phyloP scores from a whole-genome alignment of 164 flowering plant species.

The Berberis vulgaris region DNA sequence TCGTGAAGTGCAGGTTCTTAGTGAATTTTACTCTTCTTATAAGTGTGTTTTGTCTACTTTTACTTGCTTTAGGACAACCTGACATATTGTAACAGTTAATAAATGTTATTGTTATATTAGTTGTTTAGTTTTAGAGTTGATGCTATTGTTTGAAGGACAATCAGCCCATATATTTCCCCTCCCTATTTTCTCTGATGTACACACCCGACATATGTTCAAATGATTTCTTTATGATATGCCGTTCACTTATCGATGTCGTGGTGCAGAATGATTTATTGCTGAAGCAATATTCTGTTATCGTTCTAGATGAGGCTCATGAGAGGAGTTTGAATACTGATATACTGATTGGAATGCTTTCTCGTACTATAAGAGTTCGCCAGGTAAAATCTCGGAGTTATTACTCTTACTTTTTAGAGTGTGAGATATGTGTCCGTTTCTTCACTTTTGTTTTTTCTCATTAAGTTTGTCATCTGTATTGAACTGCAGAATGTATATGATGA shows the following conservation, averaged over 20 bases:
- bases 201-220: background rate
- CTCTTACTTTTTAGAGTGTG: background rate
- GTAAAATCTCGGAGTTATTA: slow-evolving; percentile 18
- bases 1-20: slow-evolving; percentile 79
- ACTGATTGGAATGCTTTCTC: slow-evolving; percentile 92
- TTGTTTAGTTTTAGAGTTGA: no score
- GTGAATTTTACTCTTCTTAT: slow-evolving; percentile 3
- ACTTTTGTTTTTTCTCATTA: background rate
- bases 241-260: slow-evolving; percentile 8
- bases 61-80: no score
- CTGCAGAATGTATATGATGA: slow-evolving; percentile 43
- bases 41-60: no score
- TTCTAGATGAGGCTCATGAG: slow-evolving; percentile 98
- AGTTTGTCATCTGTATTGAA: slow-evolving; percentile 8
- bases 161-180: no score
- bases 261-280: slow-evolving; percentile 75
- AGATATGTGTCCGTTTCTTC: background rate
- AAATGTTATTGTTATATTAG: no score
- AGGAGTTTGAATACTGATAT: slow-evolving; percentile 97
- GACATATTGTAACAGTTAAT: no score
- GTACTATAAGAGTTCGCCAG: slow-evolving; percentile 61
- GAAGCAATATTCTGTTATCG: slow-evolving; percentile 68
- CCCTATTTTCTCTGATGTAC: no score
- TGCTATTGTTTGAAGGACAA: no score
- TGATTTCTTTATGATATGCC: background rate